A percentile compares a stretch with the other conserved stretches of the same genome.
Conservation (phyloP, 352 stramenopile species). For the Pythium volutum region DNA sequence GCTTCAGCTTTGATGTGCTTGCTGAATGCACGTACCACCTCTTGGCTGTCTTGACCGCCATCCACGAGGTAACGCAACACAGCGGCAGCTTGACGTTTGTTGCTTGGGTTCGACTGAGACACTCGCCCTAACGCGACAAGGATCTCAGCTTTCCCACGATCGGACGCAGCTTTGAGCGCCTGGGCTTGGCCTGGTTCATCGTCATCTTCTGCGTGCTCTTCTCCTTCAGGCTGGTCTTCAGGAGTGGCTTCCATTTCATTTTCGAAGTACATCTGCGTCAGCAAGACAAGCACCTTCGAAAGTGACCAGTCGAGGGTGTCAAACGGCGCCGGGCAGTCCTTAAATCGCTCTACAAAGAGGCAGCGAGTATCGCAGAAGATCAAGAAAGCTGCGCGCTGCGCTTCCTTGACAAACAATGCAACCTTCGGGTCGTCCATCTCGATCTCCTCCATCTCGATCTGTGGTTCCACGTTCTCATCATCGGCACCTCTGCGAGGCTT, state of each 20-base stretch:
- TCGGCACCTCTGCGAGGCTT: slow-evolving; percentile 23
- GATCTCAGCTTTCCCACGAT: slow-evolving; percentile 59
- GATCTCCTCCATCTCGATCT: slow-evolving; percentile 65
- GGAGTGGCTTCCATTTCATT: slow-evolving; percentile 48
- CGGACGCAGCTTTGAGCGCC: slow-evolving; percentile 21
- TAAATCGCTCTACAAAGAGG: slow-evolving; percentile 84
- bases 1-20: slow-evolving; percentile 76
- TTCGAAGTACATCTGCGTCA: slow-evolving; percentile 86
- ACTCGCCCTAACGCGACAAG: slow-evolving; percentile 67
- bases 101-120: slow-evolving; percentile 79
- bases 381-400: slow-evolving; percentile 67
- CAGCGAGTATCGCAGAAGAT: slow-evolving; percentile 77
- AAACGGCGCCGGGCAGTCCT: slow-evolving; percentile 49
- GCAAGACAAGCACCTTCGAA: slow-evolving; percentile 57
- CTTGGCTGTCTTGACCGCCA: slow-evolving; percentile 41
- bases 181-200: slow-evolving; percentile 18
- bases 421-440: slow-evolving; percentile 54
- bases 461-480: slow-evolving; percentile 31
- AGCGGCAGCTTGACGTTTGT: slow-evolving; percentile 72
- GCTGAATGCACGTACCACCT: slow-evolving; percentile 79
- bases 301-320: slow-evolving; percentile 64
- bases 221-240: slow-evolving; percentile 48
- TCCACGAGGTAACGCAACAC: slow-evolving; percentile 70
- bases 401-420: slow-evolving; percentile 51
- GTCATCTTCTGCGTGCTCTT: slow-evolving; percentile 26